Evolutionary conservation across 805 yeast species (phyloP).

Genomic region (Yamadazyma ubonensis): DNA sequence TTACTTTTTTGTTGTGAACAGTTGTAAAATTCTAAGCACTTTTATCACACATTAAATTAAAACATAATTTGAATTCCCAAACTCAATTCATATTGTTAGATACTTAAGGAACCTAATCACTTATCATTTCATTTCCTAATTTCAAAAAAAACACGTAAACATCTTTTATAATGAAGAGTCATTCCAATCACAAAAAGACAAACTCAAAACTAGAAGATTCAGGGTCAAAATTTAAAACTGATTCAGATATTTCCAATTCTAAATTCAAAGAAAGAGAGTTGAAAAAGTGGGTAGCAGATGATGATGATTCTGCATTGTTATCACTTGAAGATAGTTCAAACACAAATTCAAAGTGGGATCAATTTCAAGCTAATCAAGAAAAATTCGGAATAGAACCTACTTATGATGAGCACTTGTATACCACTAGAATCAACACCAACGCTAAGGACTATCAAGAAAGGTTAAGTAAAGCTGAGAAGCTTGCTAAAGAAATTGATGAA

Average conservation of each 20-base stretch:
- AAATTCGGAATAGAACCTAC: slow-evolving; percentile 86
- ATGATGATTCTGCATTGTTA: slow-evolving; percentile 18
- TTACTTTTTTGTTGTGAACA: background rate
- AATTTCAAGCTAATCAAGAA: slow-evolving; percentile 85
- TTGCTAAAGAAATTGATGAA: slow-evolving; percentile 82
- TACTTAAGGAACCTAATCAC: too few species aligned
- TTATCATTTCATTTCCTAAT: background rate
- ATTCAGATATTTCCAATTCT: slow-evolving; percentile 70
- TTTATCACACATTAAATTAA: background rate
- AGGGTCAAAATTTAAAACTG: slow-evolving; percentile 63
- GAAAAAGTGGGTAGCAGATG: slow-evolving; percentile 74
- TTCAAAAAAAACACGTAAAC: slow-evolving; percentile 2
- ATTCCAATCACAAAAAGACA: slow-evolving; percentile 1
- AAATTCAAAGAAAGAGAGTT: slow-evolving; percentile 65
- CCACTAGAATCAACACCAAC: slow-evolving; percentile 67
- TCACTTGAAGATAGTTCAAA: slow-evolving; percentile 31
- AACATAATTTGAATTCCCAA: background rate
- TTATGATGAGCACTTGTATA: slow-evolving; percentile 82
- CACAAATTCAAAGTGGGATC: slow-evolving; percentile 75
- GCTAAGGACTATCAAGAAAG: slow-evolving; percentile 73
- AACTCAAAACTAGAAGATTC: slow-evolving; percentile 10
- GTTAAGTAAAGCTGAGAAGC: slow-evolving; percentile 64
- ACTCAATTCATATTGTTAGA: background rate
- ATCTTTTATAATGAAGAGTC: slow-evolving; percentile 7
- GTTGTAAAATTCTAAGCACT: background rate